Conservation (phyloP, 2,329 filamentous ascomycete genomes). For the Aspergillus sp. region DNA sequence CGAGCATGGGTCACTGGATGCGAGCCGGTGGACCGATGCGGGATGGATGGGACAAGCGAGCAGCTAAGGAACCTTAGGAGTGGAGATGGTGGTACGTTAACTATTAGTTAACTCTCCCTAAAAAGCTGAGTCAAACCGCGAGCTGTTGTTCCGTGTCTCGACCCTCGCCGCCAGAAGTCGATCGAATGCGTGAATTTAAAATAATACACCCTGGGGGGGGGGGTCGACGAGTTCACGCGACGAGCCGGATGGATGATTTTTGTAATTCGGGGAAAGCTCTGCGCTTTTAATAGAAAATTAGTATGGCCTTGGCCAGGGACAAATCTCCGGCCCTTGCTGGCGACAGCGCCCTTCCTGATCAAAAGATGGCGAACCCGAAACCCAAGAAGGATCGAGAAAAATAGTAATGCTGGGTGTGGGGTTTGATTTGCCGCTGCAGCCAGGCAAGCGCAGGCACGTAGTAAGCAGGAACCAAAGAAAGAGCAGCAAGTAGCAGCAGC, state of each 20-base stretch:
- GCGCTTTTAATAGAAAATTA: conserved; percentile 4
- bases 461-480: background rate
- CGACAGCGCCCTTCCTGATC: conserved; percentile 16
- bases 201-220: background rate
- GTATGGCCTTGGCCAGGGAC: conserved; percentile 2
- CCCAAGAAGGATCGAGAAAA: conserved; percentile 10
- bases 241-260: background rate
- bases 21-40: conserved; percentile 31
- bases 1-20: conserved; percentile 36
- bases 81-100: conserved; percentile 14
- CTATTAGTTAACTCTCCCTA: conserved; percentile 15
- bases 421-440: conserved; percentile 32
- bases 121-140: conserved; percentile 22
- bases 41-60: conserved; percentile 31
- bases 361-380: background rate
- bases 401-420: conserved; percentile 24
- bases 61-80: conserved; percentile 21
- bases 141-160: conserved; percentile 15
- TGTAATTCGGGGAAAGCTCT: background rate
- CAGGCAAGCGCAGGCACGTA: conserved; percentile 29
- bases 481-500: background rate
- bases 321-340: conserved; percentile 24
- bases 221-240: background rate
- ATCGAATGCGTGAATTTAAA: background rate
- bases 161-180: conserved; percentile 8